These are phyloP conservation scores for Colletotrichum sp. DNA, from an alignment of 2,329 filamentous ascomycete genomes.

Conservation along the genomic window DNA sequence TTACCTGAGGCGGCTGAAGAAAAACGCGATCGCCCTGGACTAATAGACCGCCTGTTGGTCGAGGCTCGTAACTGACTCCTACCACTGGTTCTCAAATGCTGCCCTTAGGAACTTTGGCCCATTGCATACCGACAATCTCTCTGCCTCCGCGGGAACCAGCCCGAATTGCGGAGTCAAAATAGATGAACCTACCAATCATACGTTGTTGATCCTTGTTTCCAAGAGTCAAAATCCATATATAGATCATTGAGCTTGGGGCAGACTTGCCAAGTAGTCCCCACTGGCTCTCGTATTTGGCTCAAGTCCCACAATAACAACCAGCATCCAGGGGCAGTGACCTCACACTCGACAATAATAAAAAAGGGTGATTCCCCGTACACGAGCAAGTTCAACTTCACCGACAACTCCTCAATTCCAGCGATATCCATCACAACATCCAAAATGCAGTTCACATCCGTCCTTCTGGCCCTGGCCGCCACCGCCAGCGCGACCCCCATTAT, in stretches of 20 bases:
- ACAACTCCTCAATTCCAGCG: background rate
- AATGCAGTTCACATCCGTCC: conserved; percentile 3
- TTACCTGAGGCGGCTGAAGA: background rate
- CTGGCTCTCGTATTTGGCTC: background rate
- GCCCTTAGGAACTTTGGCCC: background rate
- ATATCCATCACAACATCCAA: background rate
- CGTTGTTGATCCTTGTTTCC: background rate
- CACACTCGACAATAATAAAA: background rate
- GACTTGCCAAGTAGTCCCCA: background rate
- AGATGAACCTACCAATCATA: background rate
- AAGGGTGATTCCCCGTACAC: background rate
- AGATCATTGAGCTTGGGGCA: background rate
- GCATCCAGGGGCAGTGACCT: background rate
- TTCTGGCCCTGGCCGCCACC: conserved; percentile 1
- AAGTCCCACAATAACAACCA: background rate
- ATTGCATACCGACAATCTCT: background rate
- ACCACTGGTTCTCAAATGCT: background rate
- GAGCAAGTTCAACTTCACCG: background rate
- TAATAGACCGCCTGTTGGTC: background rate
- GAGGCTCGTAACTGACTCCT: background rate
- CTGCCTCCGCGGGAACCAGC: background rate
- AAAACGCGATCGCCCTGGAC: background rate
- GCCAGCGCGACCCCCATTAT: background rate
- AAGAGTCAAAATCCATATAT: background rate
- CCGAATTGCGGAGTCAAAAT: background rate